Evolutionary conservation across 768 basidiomycete genomes (phyloP).

Genomic region (Boletus subparvulus): DNA sequence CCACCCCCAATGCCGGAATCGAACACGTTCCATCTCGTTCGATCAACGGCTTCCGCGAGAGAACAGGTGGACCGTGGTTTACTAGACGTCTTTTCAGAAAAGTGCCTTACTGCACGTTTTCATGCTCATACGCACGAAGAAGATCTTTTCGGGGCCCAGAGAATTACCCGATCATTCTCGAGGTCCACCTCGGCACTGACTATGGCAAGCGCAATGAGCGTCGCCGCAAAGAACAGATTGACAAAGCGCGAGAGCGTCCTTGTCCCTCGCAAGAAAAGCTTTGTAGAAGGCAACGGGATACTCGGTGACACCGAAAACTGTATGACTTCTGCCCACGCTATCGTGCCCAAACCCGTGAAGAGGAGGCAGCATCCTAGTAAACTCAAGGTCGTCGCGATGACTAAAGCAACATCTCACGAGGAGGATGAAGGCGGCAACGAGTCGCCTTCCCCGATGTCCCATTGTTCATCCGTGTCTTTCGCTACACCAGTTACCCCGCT

Average conservation of each 20-base stretch:
- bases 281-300: conserved; percentile 31
- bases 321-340: not conserved
- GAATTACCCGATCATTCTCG: conserved; percentile 44
- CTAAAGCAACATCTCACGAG: conserved; percentile 21
- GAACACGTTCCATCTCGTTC: conserved; percentile 62
- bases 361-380: conserved; percentile 27
- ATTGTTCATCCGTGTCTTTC: conserved; percentile 37
- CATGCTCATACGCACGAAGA: conserved; percentile 63
- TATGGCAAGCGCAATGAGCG: conserved; percentile 54
- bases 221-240: conserved; percentile 55
- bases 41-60: conserved; percentile 64
- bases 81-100: conserved; percentile 77
- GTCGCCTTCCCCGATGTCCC: conserved; percentile 41
- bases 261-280: conserved; percentile 58
- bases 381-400: conserved; percentile 29
- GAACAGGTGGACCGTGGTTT: conserved; percentile 74
- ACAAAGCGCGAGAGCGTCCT: conserved; percentile 70
- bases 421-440: conserved; percentile 27
- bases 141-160: conserved; percentile 59
- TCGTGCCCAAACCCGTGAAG: conserved; percentile 11
- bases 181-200: conserved; percentile 60
- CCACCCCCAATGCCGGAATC: conserved; percentile 49
- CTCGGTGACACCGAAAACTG: conserved; percentile 19
- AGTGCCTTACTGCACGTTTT: conserved; percentile 65
- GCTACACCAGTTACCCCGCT: conserved; percentile 26